Evolutionary conservation across 192 early-diverging fungal genomes (phyloP).

Genomic region (Diversispora eburnea): DNA sequence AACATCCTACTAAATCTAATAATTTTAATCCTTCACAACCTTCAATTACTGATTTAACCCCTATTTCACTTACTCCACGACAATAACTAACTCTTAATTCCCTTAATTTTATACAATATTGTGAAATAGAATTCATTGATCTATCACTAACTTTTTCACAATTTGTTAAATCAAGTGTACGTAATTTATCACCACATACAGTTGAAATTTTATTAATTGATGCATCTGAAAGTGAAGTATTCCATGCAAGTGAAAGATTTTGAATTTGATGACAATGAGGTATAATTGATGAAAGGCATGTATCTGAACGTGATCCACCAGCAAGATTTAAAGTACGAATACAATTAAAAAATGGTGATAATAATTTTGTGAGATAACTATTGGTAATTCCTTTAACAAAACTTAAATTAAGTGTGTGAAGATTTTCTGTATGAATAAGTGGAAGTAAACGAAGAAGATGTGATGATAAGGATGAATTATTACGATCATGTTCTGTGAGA

Average conservation of each 20-base stretch:
- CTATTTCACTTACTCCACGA: slow-evolving; percentile 26
- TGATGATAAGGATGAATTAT: slow-evolving; percentile 24
- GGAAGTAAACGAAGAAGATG: slow-evolving; percentile 26
- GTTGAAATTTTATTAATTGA: slow-evolving; percentile 19
- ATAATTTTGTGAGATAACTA: slow-evolving; percentile 27
- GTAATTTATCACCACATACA: slow-evolving; percentile 7
- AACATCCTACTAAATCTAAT: slow-evolving; percentile 26
- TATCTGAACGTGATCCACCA: slow-evolving; percentile 22
- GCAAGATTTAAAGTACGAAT: slow-evolving; percentile 23
- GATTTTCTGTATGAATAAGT: slow-evolving; percentile 22
- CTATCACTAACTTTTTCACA: slow-evolving; percentile 30
- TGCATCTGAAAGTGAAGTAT: slow-evolving; percentile 24
- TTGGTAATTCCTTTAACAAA: slow-evolving; percentile 30
- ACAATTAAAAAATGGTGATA: slow-evolving; percentile 21
- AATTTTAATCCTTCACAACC: slow-evolving; percentile 20
- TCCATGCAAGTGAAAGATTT: slow-evolving; percentile 27
- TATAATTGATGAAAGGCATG: slow-evolving; percentile 20
- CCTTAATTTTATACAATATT: slow-evolving; percentile 23
- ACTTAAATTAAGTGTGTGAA: slow-evolving; percentile 17
- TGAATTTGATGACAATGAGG: slow-evolving; percentile 26
- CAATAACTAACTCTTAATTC: slow-evolving; percentile 29
- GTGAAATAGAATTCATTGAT: slow-evolving; percentile 11
- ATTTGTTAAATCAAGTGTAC: slow-evolving; percentile 28
- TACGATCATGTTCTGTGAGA: slow-evolving; percentile 27
- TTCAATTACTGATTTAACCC: slow-evolving; percentile 18